Evolutionary conservation across 768 basidiomycete genomes (phyloP), one percentile per base, ranked within the genome.

Genomic region (Leccinum uliginosum): DNA sequence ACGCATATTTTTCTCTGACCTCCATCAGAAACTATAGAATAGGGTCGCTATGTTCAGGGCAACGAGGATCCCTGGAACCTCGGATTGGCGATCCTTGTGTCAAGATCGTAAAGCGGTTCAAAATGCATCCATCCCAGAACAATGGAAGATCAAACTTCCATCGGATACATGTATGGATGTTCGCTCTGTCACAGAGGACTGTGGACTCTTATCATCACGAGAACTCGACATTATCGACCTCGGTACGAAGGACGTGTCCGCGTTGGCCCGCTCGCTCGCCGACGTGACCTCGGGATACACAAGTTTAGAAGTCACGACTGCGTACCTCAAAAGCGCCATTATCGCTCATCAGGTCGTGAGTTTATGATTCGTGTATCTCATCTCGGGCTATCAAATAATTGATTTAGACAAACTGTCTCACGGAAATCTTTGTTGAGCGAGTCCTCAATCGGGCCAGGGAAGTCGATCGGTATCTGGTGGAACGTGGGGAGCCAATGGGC

Each of bases 401-500:
- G 4, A 43, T 21, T 3, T n/a, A 68, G 67, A 68, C 67, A 15
- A 68, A 68, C 30, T 70, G 68, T 40, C 62, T 68, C 32, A 65
- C 68, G 9, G 67, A 68, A 23, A 64, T 68, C 7, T 68, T 68
- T 27, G 50, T 70, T 3, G 68, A 65, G 15, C 66, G 62, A 14
- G 63, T 64, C 11, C 61, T 70, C 14, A 55, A 63, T 51, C 61
- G 68, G 26, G 67, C 68, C 14, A 67, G 24, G 38, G 68, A 70
- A 51, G 63, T 67, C 3, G 67, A 68, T 29, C 58, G 6, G 23
- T 63, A 68, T 46, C 14, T 68, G 17, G 49, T 14, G n/a, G 63
- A 65, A 30, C 63, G 26, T 7, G 61, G 63, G 21, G 21, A 60
- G 34, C 61, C 63, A 23, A 67, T 64, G 9, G 82, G 82, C 2